Base-by-base conservation (phyloP, 202 grass and related monocot species). In the Panicum hallii region DNA sequence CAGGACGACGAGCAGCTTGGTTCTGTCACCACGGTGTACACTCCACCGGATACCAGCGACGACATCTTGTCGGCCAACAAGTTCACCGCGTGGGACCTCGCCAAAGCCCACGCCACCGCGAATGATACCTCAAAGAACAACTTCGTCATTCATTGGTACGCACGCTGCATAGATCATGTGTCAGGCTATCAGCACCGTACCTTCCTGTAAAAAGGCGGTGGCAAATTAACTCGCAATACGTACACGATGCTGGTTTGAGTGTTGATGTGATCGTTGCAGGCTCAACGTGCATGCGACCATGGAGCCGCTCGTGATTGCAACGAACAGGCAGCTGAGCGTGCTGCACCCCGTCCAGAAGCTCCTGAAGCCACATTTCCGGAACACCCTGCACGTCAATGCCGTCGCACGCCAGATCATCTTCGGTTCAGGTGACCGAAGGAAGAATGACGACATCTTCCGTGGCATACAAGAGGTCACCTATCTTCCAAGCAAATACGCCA, bases 41-140 rank as follows among this genome's bases (percentile, higher is more conserved):
- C 87, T 10, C 85, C 89, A 5, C 81, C 92, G 5, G 65, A 87
- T 0, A 8, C 6, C 9, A 77, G 9, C 3, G n/a, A 11, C 2
- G n/a, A 23, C n/a, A 23, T 9, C 19, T 57, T 85, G 19, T 19
- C 79, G 9, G 64, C 20, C 3, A 74, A 53, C 4, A 76, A 82
- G 11, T 72, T 82, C 68, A 72, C 68, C 1, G 3, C 23, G 7
- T 91, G 92, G 92, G 87, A 91, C 22, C 83, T 94, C 45, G 85
- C 92, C 40, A 92, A 90, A 36, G 92, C 85, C 17, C 89, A 94
- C 61, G 92, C 70, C 22, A 46, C 84, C 48, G 87, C 74, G 12
- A 91, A 94, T 1, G 92, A 94, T 43, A 79, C 89, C 16, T 82
- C 63, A n/a, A 76, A 62, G 70, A 90, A 90, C 89, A 85, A 91